Conservation (phyloP, 2,329 filamentous ascomycete genomes). For the Aspergillus sclerotialis region DNA sequence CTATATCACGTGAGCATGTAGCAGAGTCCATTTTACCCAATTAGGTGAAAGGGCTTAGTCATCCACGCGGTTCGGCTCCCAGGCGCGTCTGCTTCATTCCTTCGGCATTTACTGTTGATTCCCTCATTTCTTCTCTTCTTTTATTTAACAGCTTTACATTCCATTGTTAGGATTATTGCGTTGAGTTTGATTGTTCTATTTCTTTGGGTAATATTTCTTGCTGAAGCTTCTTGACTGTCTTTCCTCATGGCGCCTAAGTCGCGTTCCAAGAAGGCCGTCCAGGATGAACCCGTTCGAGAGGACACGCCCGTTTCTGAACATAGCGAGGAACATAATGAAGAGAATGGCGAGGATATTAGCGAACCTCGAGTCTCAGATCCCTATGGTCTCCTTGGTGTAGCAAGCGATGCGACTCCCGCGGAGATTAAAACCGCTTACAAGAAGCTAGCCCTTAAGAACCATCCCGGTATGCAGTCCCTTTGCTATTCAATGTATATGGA, state of each 20-base stretch:
- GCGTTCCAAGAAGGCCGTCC: background rate
- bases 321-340: too few relatives aligned
- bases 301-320: background rate
- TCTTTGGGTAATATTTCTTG: background rate
- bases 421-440: conserved; percentile 88
- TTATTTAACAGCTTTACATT: too few relatives aligned
- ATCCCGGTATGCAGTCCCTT: conserved; percentile 57
- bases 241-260: background rate
- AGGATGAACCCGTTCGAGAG: background rate
- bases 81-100: too few relatives aligned
- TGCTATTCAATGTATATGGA: background rate
- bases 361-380: conserved; percentile 44
- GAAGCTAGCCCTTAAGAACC: conserved; percentile 79
- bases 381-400: conserved; percentile 70
- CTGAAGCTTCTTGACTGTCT: conserved; percentile 8
- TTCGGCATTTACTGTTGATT: too few relatives aligned
- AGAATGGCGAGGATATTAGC: too few relatives aligned
- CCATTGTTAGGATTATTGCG: too few relatives aligned
- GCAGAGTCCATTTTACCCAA: too few relatives aligned
- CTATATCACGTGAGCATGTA: too few relatives aligned
- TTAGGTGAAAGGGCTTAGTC: too few relatives aligned
- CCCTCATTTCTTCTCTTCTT: too few relatives aligned
- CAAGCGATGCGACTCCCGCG: conserved; percentile 63
- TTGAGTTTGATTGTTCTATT: too few relatives aligned
- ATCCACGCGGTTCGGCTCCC: too few relatives aligned